These are phyloP conservation scores for Boletus edulis DNA, from an alignment of 768 basidiomycete genomes.

Conservation along the genomic window DNA sequence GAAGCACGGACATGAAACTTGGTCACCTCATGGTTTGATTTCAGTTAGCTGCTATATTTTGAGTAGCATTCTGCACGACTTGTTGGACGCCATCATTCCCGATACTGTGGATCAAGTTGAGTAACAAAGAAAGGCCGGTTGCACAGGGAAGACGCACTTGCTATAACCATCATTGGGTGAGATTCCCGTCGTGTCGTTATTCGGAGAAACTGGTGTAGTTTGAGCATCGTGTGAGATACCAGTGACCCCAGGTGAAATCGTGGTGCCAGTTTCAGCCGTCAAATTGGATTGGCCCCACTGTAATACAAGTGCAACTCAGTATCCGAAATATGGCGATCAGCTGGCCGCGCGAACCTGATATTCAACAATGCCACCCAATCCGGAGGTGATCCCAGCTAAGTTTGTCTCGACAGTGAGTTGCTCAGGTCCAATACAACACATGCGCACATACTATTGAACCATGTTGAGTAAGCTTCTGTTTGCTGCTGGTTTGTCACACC, in stretches of 20 bases:
- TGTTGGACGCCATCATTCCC: slow-evolving; percentile 30
- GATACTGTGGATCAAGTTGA: slow-evolving; percentile 23
- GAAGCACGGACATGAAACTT: background rate
- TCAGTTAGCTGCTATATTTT: slow-evolving; percentile 35
- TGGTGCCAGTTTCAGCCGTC: slow-evolving; percentile 45
- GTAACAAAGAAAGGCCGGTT: background rate
- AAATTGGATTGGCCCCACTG: slow-evolving; percentile 58
- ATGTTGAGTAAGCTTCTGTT: slow-evolving; percentile 50
- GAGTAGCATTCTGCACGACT: slow-evolving; percentile 31
- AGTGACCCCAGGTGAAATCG: slow-evolving; percentile 34
- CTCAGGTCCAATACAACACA: background rate
- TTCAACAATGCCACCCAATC: slow-evolving; percentile 27
- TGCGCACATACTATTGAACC: slow-evolving; percentile 45
- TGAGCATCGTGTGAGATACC: slow-evolving; percentile 28
- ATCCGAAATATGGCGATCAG: background rate
- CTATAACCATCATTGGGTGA: slow-evolving; percentile 70
- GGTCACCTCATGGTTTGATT: background rate
- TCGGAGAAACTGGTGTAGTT: slow-evolving; percentile 33
- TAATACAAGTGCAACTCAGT: slow-evolving; percentile 9
- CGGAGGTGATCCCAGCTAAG: slow-evolving; percentile 40
- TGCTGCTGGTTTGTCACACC: slow-evolving; percentile 55
- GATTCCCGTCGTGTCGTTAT: slow-evolving; percentile 39
- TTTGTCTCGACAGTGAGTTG: slow-evolving; percentile 6
- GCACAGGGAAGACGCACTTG: slow-evolving; percentile 21
- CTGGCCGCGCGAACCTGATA: slow-evolving; percentile 28